Conservation (phyloP, 202 grass and related monocot genomes). For the Dendrocalamus latiflorus region DNA sequence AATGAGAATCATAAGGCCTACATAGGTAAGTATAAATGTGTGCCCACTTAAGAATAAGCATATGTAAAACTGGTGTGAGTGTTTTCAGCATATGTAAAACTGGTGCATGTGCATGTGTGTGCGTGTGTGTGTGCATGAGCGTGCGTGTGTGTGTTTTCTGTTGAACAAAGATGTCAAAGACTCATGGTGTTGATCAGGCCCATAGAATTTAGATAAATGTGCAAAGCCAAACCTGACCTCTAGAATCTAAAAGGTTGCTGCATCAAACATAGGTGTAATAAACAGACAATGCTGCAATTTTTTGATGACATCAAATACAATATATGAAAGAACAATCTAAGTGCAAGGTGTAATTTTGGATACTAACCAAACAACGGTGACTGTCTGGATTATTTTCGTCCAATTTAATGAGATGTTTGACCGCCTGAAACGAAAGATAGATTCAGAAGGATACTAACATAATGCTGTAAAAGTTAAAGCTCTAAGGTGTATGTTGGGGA, state of each 20-base stretch:
- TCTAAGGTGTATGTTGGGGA: background rate
- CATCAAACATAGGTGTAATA: background rate
- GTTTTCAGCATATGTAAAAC: background rate
- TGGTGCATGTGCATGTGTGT: no score
- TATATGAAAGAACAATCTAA: background rate
- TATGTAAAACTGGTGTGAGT: no score
- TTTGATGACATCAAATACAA: background rate
- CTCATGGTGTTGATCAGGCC: background rate
- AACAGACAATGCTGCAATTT: background rate
- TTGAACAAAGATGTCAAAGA: background rate
- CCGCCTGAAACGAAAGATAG: slow-evolving; percentile 67
- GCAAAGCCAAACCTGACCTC: background rate
- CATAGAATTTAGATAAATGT: background rate
- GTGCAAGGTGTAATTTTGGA: background rate
- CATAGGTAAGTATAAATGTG: background rate
- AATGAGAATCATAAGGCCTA: background rate
- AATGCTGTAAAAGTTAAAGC: background rate
- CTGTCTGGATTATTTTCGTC: slow-evolving; percentile 75
- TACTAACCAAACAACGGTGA: slow-evolving; percentile 88
- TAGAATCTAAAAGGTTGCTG: background rate
- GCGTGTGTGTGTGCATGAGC: no score
- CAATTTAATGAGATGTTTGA: slow-evolving; percentile 83
- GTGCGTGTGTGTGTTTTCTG: background rate
- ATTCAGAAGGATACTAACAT: background rate
- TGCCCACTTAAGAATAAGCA: background rate